Evolutionary conservation across 345 rosid genomes (phyloP).

Genomic region (Mallotus nudiflorus): DNA sequence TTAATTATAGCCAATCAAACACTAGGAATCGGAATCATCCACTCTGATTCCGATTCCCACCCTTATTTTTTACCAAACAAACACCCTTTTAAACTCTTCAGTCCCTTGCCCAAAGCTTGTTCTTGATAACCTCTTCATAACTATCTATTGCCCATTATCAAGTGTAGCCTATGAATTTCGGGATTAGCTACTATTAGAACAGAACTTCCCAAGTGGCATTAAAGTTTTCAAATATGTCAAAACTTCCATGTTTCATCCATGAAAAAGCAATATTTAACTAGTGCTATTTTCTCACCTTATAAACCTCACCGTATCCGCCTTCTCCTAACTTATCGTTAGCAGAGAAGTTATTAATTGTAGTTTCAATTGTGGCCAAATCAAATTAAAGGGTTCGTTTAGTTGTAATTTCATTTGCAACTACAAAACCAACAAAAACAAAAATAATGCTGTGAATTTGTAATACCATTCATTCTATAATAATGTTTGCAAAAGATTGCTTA

Average conservation of each 20-base stretch:
- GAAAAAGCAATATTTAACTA: neutral
- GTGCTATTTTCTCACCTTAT: constrained; percentile 39
- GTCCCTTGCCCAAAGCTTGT: neutral
- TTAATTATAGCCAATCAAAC: too few relatives aligned
- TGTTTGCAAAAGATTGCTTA: neutral
- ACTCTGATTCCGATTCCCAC: too few relatives aligned
- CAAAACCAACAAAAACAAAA: neutral
- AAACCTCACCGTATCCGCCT: constrained; percentile 52
- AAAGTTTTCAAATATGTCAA: too few relatives aligned
- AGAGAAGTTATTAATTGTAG: neutral
- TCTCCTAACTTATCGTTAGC: neutral
- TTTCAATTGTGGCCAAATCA: neutral
- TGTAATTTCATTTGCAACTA: neutral
- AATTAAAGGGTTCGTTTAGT: neutral
- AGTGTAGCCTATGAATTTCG: neutral
- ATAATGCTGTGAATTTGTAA: neutral
- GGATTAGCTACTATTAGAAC: neutral
- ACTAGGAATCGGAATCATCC: too few relatives aligned
- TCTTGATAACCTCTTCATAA: constrained; percentile 12
- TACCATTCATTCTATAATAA: neutral
- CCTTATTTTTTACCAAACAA: too few relatives aligned
- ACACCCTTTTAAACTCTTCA: constrained; percentile 17
- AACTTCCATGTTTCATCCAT: neutral
- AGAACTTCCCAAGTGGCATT: too few relatives aligned
- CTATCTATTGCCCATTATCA: constrained; percentile 4